These are phyloP conservation scores for Elsinoe perseae DNA, from an alignment of 2,329 filamentous ascomycete species.

Conservation along the genomic window DNA sequence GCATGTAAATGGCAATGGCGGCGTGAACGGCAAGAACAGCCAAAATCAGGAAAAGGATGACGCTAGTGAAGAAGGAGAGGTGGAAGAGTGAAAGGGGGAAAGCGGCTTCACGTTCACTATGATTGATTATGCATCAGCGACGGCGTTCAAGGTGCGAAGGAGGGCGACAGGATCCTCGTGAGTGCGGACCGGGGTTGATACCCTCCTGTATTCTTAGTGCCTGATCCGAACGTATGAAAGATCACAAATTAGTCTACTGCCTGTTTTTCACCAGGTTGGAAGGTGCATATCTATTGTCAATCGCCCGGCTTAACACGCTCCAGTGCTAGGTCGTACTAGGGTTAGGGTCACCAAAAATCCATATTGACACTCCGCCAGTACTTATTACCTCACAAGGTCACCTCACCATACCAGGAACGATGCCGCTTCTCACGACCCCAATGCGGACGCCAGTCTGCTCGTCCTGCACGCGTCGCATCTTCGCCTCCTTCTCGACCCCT, in stretches of 20 bases:
- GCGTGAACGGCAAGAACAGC: constrained; percentile 10
- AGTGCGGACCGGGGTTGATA: neutral
- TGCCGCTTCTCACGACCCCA: constrained; percentile 17
- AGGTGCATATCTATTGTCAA: no score
- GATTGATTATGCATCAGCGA: constrained; percentile 31
- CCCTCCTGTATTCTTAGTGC: constrained; percentile 4
- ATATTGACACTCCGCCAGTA: neutral
- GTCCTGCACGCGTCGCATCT: constrained; percentile 18
- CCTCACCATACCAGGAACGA: neutral
- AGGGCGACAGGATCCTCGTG: constrained; percentile 7
- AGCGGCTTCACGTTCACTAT: constrained; percentile 24
- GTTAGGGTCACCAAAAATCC: constrained; percentile 1
- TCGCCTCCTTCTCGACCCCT: constrained; percentile 15
- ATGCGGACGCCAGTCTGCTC: constrained; percentile 18
- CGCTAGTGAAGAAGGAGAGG: constrained; percentile 41
- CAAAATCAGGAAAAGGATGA: constrained; percentile 23
- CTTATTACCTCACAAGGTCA: neutral
- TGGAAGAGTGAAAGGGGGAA: constrained; percentile 34
- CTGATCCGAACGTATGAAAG: neutral
- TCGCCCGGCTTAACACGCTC: no score
- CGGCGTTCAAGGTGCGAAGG: constrained; percentile 22
- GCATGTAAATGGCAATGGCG: neutral
- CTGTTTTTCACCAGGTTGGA: no score
- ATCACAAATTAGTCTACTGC: no score
- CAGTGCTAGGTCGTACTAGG: neutral